phyloP scores from a whole-genome alignment of 73 alveolate species.

The Paramecium sexaurelia region DNA sequence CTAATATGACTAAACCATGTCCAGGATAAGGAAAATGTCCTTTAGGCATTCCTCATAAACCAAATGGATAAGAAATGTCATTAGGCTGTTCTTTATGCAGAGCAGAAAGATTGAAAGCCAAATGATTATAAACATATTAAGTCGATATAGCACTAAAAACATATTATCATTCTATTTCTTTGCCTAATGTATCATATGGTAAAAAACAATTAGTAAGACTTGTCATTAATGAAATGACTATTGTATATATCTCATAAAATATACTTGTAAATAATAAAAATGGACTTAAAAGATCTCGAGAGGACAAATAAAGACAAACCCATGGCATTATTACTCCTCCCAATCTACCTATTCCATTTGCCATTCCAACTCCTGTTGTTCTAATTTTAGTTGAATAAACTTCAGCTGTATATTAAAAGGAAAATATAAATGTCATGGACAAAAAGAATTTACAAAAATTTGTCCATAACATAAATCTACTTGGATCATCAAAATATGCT shows the following conservation, averaged over 20 bases:
- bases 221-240: slow-evolving; percentile 6
- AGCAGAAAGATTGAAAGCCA: slow-evolving; percentile 58
- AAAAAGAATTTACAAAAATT: slow-evolving; percentile 54
- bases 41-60: slow-evolving; percentile 63
- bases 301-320: not conserved
- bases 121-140: not conserved
- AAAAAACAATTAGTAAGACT: not conserved
- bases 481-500: slow-evolving; percentile 48
- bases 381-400: slow-evolving; percentile 61
- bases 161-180: slow-evolving; percentile 44
- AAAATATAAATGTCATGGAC: slow-evolving; percentile 59
- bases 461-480: slow-evolving; percentile 63
- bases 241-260: not conserved
- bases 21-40: slow-evolving; percentile 67
- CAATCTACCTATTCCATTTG: slow-evolving; percentile 54
- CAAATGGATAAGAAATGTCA: slow-evolving; percentile 67
- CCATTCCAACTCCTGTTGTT: slow-evolving; percentile 68
- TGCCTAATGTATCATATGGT: slow-evolving; percentile 58
- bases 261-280: slow-evolving; percentile 40
- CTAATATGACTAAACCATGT: slow-evolving; percentile 62
- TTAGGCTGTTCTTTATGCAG: slow-evolving; percentile 69
- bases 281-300: slow-evolving; percentile 8
- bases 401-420: slow-evolving; percentile 54
- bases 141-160: not conserved
- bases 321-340: slow-evolving; percentile 66